Conservation (phyloP, 352 stramenopile genomes). For the Phytophthora chlamydospora region DNA sequence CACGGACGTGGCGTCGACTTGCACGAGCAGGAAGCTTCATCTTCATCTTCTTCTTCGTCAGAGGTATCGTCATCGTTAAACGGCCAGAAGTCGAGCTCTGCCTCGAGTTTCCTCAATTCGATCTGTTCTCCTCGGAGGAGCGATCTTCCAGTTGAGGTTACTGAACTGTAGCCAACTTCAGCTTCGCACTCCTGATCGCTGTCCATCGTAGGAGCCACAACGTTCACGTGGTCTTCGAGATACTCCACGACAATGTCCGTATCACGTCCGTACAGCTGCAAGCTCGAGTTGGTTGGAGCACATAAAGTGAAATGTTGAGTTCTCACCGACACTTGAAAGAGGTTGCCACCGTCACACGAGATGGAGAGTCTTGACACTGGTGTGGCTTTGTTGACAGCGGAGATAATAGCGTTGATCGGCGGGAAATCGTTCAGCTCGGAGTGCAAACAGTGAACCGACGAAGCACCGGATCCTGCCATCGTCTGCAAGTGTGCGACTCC, state of each 20-base stretch:
- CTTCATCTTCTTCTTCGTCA: slow-evolving; percentile 6
- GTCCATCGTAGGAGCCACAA: slow-evolving; percentile 4
- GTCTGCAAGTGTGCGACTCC: slow-evolving; percentile 16
- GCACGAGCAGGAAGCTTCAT: slow-evolving; percentile 8
- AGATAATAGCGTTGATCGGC: slow-evolving; percentile 27
- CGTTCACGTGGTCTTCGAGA: slow-evolving; percentile 8
- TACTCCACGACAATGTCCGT: slow-evolving; percentile 28
- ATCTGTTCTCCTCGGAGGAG: slow-evolving; percentile 6
- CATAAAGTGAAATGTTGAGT: slow-evolving; percentile 19
- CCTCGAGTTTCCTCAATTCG: slow-evolving; percentile 7
- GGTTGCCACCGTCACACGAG: slow-evolving; percentile 1
- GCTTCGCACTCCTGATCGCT: slow-evolving; percentile 2
- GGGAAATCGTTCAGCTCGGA: slow-evolving; percentile 25
- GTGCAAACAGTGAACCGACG: slow-evolving; percentile 17
- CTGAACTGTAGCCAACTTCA: not conserved
- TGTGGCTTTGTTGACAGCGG: slow-evolving; percentile 17
- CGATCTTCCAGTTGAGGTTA: slow-evolving; percentile 11
- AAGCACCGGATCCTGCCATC: slow-evolving; percentile 1
- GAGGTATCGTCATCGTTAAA: not conserved
- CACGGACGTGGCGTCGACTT: slow-evolving; percentile 26
- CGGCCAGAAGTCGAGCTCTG: slow-evolving; percentile 2
- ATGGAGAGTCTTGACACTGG: slow-evolving; percentile 6
- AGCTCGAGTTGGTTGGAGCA: not conserved
- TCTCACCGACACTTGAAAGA: slow-evolving; percentile 19
- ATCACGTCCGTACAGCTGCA: slow-evolving; percentile 18